Percentiles rank a stretch among this genome's conserved stretches.
Evolutionary conservation across 768 basidiomycete species (phyloP).

Genomic region (Lactarius quietus): DNA sequence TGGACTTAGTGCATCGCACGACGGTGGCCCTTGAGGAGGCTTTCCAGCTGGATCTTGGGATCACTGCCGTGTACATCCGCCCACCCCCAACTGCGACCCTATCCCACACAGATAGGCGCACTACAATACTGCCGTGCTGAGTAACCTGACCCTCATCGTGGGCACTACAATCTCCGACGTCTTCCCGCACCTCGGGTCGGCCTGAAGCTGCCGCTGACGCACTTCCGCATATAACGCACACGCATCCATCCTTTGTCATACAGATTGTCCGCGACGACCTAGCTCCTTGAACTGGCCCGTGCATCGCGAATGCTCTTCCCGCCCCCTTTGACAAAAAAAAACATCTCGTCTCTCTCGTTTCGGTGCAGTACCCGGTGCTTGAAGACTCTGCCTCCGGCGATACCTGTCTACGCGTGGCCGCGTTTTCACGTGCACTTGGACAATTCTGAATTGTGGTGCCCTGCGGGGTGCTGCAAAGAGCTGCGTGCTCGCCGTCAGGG

Average conservation of each 20-base stretch:
- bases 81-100: conserved; percentile 23
- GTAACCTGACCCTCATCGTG: conserved; percentile 11
- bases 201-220: conserved; percentile 18
- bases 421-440: conserved; percentile 9
- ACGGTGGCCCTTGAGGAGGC: conserved; percentile 2
- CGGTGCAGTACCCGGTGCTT: neutral
- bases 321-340: neutral
- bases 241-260: neutral
- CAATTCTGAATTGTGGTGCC: conserved; percentile 13
- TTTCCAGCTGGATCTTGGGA: neutral
- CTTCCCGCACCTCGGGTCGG: neutral
- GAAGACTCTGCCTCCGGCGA: conserved; percentile 1
- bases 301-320: conserved; percentile 9
- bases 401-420: conserved; percentile 8
- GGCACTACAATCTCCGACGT: conserved; percentile 8
- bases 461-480: conserved; percentile 24
- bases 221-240: conserved; percentile 9
- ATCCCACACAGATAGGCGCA: conserved; percentile 22
- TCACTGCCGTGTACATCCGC: conserved; percentile 7
- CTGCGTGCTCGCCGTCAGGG: conserved; percentile 19
- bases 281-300: conserved; percentile 18
- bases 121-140: conserved; percentile 13
- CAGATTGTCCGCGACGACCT: conserved; percentile 16
- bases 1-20: conserved; percentile 18
- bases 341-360: neutral